Evolutionary conservation across 495 filamentous ascomycete species (phyloP).

Genomic region (Hypomontagnella monticulosa): DNA sequence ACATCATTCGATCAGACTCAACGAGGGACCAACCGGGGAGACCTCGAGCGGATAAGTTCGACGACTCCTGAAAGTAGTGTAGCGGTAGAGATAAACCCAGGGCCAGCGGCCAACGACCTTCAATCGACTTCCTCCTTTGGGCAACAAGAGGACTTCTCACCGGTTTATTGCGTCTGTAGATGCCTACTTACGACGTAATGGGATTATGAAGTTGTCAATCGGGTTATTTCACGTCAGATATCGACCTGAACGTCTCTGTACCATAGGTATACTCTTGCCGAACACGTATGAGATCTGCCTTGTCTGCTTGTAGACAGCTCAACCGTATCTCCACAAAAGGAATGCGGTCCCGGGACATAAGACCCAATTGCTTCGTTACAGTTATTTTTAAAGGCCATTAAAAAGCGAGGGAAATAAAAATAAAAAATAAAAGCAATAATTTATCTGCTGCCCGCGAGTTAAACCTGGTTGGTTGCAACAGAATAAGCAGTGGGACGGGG

Average conservation of each 20-base stretch:
- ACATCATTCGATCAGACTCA: slow-evolving; percentile 36
- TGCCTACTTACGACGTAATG: slow-evolving; percentile 24
- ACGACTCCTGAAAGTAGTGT: slow-evolving; percentile 20
- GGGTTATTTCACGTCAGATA: slow-evolving; percentile 38
- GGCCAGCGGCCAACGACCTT: slow-evolving; percentile 19
- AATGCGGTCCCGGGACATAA: slow-evolving; percentile 38
- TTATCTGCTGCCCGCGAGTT: slow-evolving; percentile 16
- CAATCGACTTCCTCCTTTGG: slow-evolving; percentile 36
- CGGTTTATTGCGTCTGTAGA: background rate
- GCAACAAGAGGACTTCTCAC: slow-evolving; percentile 36
- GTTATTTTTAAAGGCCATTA: slow-evolving; percentile 8
- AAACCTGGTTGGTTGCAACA: slow-evolving; percentile 32
- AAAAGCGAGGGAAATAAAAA: slow-evolving; percentile 19
- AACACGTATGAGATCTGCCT: slow-evolving; percentile 44
- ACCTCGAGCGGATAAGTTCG: slow-evolving; percentile 26
- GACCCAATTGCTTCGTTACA: slow-evolving; percentile 24
- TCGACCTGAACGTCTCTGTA: slow-evolving; percentile 23
- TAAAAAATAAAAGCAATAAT: slow-evolving; percentile 17
- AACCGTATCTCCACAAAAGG: slow-evolving; percentile 42
- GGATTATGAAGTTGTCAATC: slow-evolving; percentile 24
- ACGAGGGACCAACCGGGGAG: slow-evolving; percentile 27
- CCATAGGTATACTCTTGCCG: slow-evolving; percentile 24
- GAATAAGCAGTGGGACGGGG: slow-evolving; percentile 22
- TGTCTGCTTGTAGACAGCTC: slow-evolving; percentile 39
- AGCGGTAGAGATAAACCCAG: slow-evolving; percentile 26